Base-by-base conservation (phyloP, 805 yeast genomes). In the Lipomyces mesembrius region DNA sequence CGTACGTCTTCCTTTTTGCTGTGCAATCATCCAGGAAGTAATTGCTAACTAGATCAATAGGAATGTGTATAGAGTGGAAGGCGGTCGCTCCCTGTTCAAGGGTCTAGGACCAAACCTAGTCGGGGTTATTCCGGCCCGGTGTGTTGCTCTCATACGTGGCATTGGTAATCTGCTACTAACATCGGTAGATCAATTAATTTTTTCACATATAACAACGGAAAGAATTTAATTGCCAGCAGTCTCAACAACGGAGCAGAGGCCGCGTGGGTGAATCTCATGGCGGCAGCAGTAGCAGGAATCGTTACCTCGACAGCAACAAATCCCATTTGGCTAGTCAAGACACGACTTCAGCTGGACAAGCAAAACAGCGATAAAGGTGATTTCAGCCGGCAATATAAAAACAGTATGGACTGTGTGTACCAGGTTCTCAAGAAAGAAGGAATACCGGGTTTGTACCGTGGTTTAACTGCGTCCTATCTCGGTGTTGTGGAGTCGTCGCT, bases 261-360 rank as follows among this genome's bases (percentile, higher is more conserved):
- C 17, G 87, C 98, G 0, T 86, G 91, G 85, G 86, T 95, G 25
- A 98, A 95, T 79, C 80, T 96, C 63, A 75, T 87, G 51, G 87
- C 98, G 1, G 99, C 98, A 5, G 87, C 93, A 0, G 83, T 84
- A 73, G 99, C 99, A 0, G 99, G 99, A 3, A 82, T 94, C 75
- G 94, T 89, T 20, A 95, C 99, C 0, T 89, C 97, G 3, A 94
- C 99, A 0, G 97, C 92, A 14, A 95, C 99, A 0, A 95, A 95
- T 77, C 99, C 99, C 12, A 95, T 95, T 65, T 95, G 99, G 99
- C 81, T 95, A 67, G 88, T 95, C 67, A 95, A 95, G 79, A 95
- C 99, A 0, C 83, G 99, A 74, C 84, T 95, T 62, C 99, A 95
- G 76, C 82, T 95, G 61, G 99, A 95, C 77, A 90, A 88, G 76